Evolutionary conservation across 1,284 basidiomycete species (phyloP).

Genomic region (Xerocomus minutiporus): DNA sequence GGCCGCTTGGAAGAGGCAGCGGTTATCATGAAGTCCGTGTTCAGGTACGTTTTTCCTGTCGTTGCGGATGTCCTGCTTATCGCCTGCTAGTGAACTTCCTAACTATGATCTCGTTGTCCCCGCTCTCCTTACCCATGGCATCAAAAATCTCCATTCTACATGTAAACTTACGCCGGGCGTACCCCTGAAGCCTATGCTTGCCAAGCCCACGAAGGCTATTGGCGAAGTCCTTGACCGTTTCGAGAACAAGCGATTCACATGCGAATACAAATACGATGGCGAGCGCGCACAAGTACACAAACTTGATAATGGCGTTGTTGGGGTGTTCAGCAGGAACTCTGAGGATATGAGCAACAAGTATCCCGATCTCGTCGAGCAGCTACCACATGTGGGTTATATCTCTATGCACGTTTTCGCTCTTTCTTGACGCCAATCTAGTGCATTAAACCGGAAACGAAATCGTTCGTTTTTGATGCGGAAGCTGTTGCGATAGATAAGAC

Average conservation of each 20-base stretch:
- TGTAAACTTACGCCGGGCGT: constrained; percentile 96
- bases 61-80: constrained; percentile 1
- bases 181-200: constrained; percentile 98
- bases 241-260: constrained; percentile 93
- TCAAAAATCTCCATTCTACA: constrained; percentile 62
- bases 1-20: constrained; percentile 77
- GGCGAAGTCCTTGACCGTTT: constrained; percentile 98
- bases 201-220: constrained; percentile 99
- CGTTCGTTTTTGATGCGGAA: constrained; percentile 94
- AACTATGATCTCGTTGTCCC: constrained; percentile 95
- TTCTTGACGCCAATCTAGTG: constrained; percentile 49
- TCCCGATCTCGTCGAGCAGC: constrained; percentile 91
- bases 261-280: constrained; percentile 99
- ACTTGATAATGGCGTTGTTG: constrained; percentile 73
- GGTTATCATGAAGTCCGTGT: constrained; percentile 84
- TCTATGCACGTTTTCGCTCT: not conserved
- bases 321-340: constrained; percentile 94
- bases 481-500: constrained; percentile 92
- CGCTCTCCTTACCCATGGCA: constrained; percentile 77
- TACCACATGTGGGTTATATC: constrained; percentile 64
- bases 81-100: constrained; percentile 74
- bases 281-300: constrained; percentile 91
- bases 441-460: constrained; percentile 75
- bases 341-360: constrained; percentile 99
- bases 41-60: constrained; percentile 55